Evolutionary conservation across 495 filamentous ascomycete genomes (phyloP), one percentile per base, ranked within the genome.

Genomic region (Aspergillus carlsbadensis): DNA sequence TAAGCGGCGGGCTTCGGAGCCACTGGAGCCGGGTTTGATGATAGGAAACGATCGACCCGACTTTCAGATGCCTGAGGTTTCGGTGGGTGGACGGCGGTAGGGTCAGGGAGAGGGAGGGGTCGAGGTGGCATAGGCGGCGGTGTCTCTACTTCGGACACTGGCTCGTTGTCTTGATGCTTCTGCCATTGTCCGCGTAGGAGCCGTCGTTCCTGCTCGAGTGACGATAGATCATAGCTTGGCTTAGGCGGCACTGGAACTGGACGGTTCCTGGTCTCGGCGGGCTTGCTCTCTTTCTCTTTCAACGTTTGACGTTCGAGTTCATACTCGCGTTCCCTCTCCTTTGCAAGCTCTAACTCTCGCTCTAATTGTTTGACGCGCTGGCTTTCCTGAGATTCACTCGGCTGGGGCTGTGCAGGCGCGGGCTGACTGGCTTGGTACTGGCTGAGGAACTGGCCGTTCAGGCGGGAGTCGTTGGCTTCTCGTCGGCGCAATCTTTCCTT

Each of bases 301-400:
- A 74, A 62, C 35, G 79, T 84, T 67, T 92, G 85, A 41, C 92
- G 84, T 66, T 92, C 91, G 37, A 77, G 78, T 69, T 96, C 82
- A 63, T 97, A 98, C 65, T 91, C 80, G 36, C 79, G 80, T 65
- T 98, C 94, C 10, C 94, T 85, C 59, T 93, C 85, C 58, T 92
- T 88, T 3, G 94, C 94, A 58, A 84, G 76, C 65, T 91, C 88
- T 2, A 98, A 79, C 68, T 98, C 88, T 24, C 84, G 80, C 69
- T 97, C 94, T 10, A 98, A 79, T 63, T 96, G 84, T 59, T 83
- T 81, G 54, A 98, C 85, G 37, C 91, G 84, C n/a, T 79, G 82
- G 18, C 71, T 74, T 62, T 83, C 81, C 62, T 69, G 69, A 59
- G 67, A 81, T 58, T 76, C 72, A 29, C 15, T 36, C 11, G 64